These are phyloP conservation scores for Peronosclerospora sorghi DNA, from an alignment of 352 stramenopile species.

Conservation along the genomic window DNA sequence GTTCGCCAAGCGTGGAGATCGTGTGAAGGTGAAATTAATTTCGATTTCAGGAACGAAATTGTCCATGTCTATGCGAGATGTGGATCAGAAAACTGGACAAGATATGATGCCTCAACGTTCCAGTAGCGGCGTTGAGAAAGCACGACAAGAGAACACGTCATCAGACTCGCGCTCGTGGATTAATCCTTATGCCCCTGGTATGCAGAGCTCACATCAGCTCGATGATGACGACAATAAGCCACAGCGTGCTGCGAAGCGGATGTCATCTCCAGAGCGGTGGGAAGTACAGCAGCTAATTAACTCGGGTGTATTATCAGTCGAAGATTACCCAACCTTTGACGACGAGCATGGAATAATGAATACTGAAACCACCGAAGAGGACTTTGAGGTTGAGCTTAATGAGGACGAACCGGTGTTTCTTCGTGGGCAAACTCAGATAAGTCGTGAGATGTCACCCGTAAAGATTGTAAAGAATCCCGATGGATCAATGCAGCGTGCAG, in stretches of 20 bases:
- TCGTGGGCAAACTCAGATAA: constrained; percentile 87
- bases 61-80: constrained; percentile 94
- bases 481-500: constrained; percentile 94
- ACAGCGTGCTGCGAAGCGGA: constrained; percentile 72
- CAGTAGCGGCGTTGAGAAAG: constrained; percentile 38
- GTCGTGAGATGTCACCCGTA: constrained; percentile 89
- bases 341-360: constrained; percentile 83
- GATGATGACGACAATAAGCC: constrained; percentile 64
- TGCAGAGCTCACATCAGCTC: constrained; percentile 48
- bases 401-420: constrained; percentile 96
- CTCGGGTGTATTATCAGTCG: constrained; percentile 94
- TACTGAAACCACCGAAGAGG: constrained; percentile 71
- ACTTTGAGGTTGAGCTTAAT: constrained; percentile 93
- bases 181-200: constrained; percentile 76
- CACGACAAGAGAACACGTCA: constrained; percentile 32
- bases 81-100: constrained; percentile 90
- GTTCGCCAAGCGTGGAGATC: constrained; percentile 78
- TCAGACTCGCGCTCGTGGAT: constrained; percentile 69
- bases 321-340: constrained; percentile 97
- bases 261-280: constrained; percentile 95
- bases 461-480: constrained; percentile 99
- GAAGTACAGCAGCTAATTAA: constrained; percentile 97
- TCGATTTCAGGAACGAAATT: constrained; percentile 85
- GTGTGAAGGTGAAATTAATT: constrained; percentile 96
- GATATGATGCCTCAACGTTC: constrained; percentile 92